phyloP scores from a whole-genome alignment of 805 yeast species.

The Gaillardinia entomophila region DNA sequence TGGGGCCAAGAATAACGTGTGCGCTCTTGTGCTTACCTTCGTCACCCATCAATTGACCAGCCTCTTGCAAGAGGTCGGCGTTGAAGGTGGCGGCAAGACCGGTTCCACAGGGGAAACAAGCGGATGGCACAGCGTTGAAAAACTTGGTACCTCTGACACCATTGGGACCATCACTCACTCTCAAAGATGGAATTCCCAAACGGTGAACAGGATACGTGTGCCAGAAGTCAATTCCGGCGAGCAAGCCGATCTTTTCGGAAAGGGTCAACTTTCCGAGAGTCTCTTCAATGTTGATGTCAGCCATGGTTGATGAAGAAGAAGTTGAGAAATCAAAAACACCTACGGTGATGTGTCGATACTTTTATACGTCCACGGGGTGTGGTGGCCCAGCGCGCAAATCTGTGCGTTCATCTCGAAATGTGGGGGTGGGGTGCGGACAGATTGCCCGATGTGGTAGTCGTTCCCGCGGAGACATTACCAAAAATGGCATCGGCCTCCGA shows the following conservation, averaged over 20 bases:
- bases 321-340: too few species aligned
- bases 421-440: too few species aligned
- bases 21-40: slow-evolving; percentile 29
- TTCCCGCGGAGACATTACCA: too few species aligned
- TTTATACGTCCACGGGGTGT: too few species aligned
- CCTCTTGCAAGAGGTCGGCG: slow-evolving; percentile 17
- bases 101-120: slow-evolving; percentile 32
- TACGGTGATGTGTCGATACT: too few species aligned
- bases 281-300: slow-evolving; percentile 18
- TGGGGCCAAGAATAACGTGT: slow-evolving; percentile 25
- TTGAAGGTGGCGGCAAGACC: slow-evolving; percentile 27
- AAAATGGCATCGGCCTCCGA: too few species aligned
- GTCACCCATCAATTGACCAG: slow-evolving; percentile 26
- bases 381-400: too few species aligned
- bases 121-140: slow-evolving; percentile 21
- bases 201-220: slow-evolving; percentile 38
- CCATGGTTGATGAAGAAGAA: slow-evolving; percentile 2
- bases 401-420: too few species aligned
- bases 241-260: slow-evolving; percentile 21
- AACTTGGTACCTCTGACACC: slow-evolving; percentile 27
- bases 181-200: slow-evolving; percentile 39
- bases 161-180: slow-evolving; percentile 35
- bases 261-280: slow-evolving; percentile 17
- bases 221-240: slow-evolving; percentile 46
- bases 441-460: too few species aligned